These are phyloP conservation scores for Pseudopithomyces chartarum DNA, from an alignment of 2,329 filamentous ascomycete species.

Conservation along the genomic window DNA sequence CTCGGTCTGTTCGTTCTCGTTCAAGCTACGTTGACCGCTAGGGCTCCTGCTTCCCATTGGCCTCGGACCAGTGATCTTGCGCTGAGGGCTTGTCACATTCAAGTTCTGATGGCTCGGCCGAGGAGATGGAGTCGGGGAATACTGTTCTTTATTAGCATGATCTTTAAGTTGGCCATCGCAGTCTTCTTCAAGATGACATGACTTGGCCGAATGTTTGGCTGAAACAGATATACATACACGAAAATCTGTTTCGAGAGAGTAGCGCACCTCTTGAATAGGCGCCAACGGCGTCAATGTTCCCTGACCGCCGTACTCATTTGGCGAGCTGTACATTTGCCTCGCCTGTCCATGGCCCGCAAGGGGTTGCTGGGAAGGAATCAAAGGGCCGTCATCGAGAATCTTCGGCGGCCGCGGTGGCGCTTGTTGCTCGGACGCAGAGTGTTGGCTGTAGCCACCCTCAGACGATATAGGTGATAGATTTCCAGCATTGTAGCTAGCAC, in stretches of 20 bases:
- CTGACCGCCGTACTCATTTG: conserved; percentile 43
- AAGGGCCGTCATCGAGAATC: conserved; percentile 61
- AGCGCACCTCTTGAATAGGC: conserved; percentile 58
- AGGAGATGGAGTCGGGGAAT: conserved; percentile 39
- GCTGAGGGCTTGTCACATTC: conserved; percentile 39
- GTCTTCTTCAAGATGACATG: neutral
- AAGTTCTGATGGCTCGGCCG: conserved; percentile 35
- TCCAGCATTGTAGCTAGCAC: conserved; percentile 34
- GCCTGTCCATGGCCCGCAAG: conserved; percentile 45
- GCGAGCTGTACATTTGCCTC: conserved; percentile 45
- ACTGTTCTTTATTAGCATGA: conserved; percentile 24
- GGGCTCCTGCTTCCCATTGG: conserved; percentile 53
- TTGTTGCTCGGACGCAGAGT: conserved; percentile 46
- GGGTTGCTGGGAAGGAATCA: conserved; percentile 58
- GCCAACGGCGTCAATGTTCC: conserved; percentile 49
- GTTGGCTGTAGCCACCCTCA: conserved; percentile 44
- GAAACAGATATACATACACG: conserved; percentile 23
- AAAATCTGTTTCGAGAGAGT: conserved; percentile 54
- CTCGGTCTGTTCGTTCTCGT: conserved; percentile 15
- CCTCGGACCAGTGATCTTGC: conserved; percentile 55
- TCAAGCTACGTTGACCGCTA: conserved; percentile 48
- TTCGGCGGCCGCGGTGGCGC: conserved; percentile 58
- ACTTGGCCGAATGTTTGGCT: neutral
- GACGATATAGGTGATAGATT: conserved; percentile 45
- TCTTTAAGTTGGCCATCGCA: neutral